Percentiles rank a stretch among this genome's conserved stretches.
Evolutionary conservation across 2,329 filamentous ascomycete genomes (phyloP).

Genomic region (Coniochaeta ligniaria): DNA sequence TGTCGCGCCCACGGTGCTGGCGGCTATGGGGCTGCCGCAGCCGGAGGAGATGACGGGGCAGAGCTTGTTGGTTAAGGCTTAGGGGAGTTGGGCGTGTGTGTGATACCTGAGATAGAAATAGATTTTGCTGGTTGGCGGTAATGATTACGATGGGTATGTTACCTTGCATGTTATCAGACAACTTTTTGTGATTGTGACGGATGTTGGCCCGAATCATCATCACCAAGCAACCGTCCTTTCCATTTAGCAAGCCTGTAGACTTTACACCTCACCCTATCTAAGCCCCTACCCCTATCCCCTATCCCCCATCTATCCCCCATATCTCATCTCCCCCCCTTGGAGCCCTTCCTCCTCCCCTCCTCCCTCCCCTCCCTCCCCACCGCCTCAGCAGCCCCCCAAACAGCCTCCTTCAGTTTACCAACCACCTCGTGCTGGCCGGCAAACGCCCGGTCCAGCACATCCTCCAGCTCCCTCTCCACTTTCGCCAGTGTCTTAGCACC

Average conservation of each 20-base stretch:
- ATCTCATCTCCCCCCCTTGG: no score
- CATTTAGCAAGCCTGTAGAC: background rate
- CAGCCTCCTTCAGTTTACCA: conserved; percentile 53
- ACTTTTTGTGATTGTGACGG: no score
- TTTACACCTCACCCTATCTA: no score
- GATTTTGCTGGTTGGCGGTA: background rate
- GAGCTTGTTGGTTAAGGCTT: conserved; percentile 74
- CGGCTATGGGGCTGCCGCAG: conserved; percentile 82
- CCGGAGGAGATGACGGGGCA: conserved; percentile 88
- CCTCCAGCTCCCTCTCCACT: conserved; percentile 49
- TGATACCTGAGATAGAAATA: background rate
- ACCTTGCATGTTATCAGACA: background rate
- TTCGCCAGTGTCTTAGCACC: conserved; percentile 43
- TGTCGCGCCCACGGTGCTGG: conserved; percentile 89
- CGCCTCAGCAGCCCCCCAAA: conserved; percentile 41
- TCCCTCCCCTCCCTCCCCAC: background rate
- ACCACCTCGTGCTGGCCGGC: conserved; percentile 52
- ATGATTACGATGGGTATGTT: background rate
- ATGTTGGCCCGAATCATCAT: no score
- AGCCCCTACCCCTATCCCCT: no score
- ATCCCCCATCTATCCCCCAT: no score
- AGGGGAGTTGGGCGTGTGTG: conserved; percentile 4
- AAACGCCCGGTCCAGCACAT: conserved; percentile 49
- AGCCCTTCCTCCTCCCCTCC: background rate
- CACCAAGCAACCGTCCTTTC: background rate